Evolutionary conservation across 2,329 filamentous ascomycete species (phyloP).

Genomic region (Penicillium sp.): DNA sequence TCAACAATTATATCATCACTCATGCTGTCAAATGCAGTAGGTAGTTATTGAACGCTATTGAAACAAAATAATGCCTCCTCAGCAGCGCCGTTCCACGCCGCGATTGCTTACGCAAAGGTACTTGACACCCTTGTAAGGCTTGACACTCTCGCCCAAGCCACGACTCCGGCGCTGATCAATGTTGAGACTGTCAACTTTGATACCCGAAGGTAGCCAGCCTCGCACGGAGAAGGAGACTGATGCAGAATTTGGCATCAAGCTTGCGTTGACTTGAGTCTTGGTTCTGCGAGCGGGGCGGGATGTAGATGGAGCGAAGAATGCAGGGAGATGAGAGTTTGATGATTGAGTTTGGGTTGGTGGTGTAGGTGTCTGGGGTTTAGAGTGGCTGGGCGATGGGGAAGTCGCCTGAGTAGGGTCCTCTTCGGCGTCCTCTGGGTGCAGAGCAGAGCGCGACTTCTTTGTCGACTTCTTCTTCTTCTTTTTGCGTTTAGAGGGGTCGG

Average conservation of each 20-base stretch:
- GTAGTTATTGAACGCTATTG: conserved; percentile 4
- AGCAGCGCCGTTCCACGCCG: conserved; percentile 52
- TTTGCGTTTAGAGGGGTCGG: conserved; percentile 34
- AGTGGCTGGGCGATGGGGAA: conserved; percentile 20
- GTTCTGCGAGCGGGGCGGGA: conserved; percentile 30
- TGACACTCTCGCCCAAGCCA: conserved; percentile 82
- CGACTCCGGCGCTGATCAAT: conserved; percentile 75
- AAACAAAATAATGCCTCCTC: conserved; percentile 8
- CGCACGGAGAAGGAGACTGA: conserved; percentile 66
- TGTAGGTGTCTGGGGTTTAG: conserved; percentile 24
- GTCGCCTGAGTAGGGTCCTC: conserved; percentile 19
- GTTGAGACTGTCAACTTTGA: conserved; percentile 63
- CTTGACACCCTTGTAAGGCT: conserved; percentile 97
- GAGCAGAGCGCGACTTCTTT: conserved; percentile 29
- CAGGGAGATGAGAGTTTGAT: conserved; percentile 20
- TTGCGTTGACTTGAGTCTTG: conserved; percentile 66
- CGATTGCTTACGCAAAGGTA: conserved; percentile 74
- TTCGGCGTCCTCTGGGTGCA: conserved; percentile 19
- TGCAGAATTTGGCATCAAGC: conserved; percentile 77
- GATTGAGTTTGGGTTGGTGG: conserved; percentile 16
- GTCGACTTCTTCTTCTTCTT: conserved; percentile 40
- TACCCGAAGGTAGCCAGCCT: conserved; percentile 65
- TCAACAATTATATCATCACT: conserved; percentile 5
- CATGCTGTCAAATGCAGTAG: conserved; percentile 4
- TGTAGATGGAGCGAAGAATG: conserved; percentile 22